Evolutionary conservation across 768 basidiomycete genomes (phyloP), one percentile per base, ranked within the genome.

Genomic region (Steccherinum ochraceum): DNA sequence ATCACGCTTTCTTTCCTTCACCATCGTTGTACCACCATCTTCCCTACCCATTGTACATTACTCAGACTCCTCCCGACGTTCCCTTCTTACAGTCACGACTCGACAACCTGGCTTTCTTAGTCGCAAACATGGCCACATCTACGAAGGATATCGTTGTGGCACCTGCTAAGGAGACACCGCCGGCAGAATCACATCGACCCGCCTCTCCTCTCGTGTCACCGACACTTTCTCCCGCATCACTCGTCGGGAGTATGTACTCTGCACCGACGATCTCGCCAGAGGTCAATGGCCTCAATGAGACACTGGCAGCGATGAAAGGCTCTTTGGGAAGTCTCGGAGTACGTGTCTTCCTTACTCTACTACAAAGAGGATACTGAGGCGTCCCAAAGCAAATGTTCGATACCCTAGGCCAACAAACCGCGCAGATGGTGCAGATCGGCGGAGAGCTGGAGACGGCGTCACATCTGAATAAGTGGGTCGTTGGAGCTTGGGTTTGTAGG

Each of bases 361-460:
- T 35, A 5, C n/a, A n/a, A n/a, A n/a, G n/a, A n/a, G n/a, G n/a
- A n/a, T n/a, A 24, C 45, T 43, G 20, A 35, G 23, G 20, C 12
- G 18, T 24, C 26, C 20, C 40, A 25, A 50, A 81, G 80, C 62
- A 63, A 3, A 68, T 70, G 3, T 71, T 78, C 48, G 75, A 74
- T 44, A 67, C 67, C 5, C 60, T 81, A 40, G 71, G 72, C 30
- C 67, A 67, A 12, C 75, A 78, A 52, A 72, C 73, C 2, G 63
- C 69, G 50, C 70, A 74, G 44, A 65, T 75, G 35, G 71, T 73
- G 3, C 58, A 71, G 41, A 56, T 68, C 4, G 72, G 69, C 4
- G 73, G 69, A 7, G 67, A 72, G 19, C 50, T 68, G 11, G 72
- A 71, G 46, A 67, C 66, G 18, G 66, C 68, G 35, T 57, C 69